Percentiles rank a stretch among this genome's conserved stretches.
phyloP scores from a whole-genome alignment of 2,329 filamentous ascomycete genomes.

The Xylaria arbuscula region DNA sequence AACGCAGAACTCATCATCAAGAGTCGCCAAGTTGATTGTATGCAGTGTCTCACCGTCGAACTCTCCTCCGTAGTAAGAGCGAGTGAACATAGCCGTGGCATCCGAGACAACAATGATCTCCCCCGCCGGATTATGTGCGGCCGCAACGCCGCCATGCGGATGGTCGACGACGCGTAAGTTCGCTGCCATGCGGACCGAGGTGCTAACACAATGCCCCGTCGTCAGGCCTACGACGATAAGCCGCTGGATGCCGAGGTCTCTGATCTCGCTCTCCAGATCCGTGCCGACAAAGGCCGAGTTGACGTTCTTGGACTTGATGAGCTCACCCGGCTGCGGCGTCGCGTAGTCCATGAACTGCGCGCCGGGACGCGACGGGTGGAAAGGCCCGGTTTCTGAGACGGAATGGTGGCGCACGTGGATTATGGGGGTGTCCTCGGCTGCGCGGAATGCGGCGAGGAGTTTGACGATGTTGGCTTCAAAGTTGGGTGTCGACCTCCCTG shows the following conservation, averaged over 20 bases:
- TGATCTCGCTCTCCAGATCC: constrained; percentile 53
- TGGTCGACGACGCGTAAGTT: constrained; percentile 57
- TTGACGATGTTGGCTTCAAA: constrained; percentile 57
- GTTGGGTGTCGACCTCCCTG: constrained; percentile 56
- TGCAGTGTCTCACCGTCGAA: constrained; percentile 61
- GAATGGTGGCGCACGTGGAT: constrained; percentile 61
- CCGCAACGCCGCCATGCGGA: constrained; percentile 22
- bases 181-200: constrained; percentile 59
- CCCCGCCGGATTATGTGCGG: constrained; percentile 43
- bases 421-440: constrained; percentile 45
- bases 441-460: constrained; percentile 51
- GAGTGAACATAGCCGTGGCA: constrained; percentile 59
- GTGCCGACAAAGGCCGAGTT: constrained; percentile 61
- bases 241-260: constrained; percentile 50
- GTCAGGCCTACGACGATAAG: constrained; percentile 57
- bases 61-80: constrained; percentile 44
- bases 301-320: constrained; percentile 56
- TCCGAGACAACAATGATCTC: constrained; percentile 57
- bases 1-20: constrained; percentile 59
- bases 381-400: constrained; percentile 47
- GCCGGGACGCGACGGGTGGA: constrained; percentile 53
- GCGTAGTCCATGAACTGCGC: constrained; percentile 43
- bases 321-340: constrained; percentile 50
- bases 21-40: constrained; percentile 56
- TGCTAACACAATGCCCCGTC: constrained; percentile 63